Base-by-base conservation (phyloP, 345 rosid genomes). In the Brassica carinata region DNA sequence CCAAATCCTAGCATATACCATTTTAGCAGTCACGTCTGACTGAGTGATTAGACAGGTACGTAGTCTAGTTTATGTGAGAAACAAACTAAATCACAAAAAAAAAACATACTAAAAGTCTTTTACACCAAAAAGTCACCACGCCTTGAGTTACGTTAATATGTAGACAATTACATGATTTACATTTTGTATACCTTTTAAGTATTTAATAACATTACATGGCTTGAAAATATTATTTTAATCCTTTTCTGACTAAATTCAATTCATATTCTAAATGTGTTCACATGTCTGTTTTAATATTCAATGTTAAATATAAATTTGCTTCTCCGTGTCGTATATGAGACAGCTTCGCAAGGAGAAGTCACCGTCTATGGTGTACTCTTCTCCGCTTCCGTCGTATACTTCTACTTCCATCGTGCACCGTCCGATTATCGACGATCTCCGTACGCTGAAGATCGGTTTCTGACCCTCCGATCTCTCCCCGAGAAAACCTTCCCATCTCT, bases 301-400 rank as follows among this genome's bases (percentile, higher is more conserved):
- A 3, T 40, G 10, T 40, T 40, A 40, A 40, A 40, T 40, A 40
- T 8, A 40, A 40, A 40, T n/a, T n/a, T n/a, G 26, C 26, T 23
- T 23, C 26, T 67, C 27, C 0, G 83, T 72, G 58, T 86, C 85
- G 57, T 70, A 75, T 40, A 95, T 80, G 31, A 80, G 82, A 80
- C 98, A 90, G 62, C 67, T 78, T 55, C 83, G 89, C 2, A 83
- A 87, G 1, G 83, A 86, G 72, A 87, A 96, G 27, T 84, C 90
- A 0, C 98, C 98, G 11, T 90, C 97, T 74, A 96, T 92, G 30
- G 40, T 88, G 88, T 90, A 96, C 81, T 93, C 96, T 82, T 86
- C 91, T 0, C 90, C 89, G 1, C 86, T 81, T 18, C 3, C 82
- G n/a, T 83, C 86, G 79, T 82, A 92, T n/a, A 92, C 84, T 5